Evolutionary conservation across 495 filamentous ascomycete genomes (phyloP), one percentile per base, ranked within the genome.

Genomic region (Lophium mytilinum): DNA sequence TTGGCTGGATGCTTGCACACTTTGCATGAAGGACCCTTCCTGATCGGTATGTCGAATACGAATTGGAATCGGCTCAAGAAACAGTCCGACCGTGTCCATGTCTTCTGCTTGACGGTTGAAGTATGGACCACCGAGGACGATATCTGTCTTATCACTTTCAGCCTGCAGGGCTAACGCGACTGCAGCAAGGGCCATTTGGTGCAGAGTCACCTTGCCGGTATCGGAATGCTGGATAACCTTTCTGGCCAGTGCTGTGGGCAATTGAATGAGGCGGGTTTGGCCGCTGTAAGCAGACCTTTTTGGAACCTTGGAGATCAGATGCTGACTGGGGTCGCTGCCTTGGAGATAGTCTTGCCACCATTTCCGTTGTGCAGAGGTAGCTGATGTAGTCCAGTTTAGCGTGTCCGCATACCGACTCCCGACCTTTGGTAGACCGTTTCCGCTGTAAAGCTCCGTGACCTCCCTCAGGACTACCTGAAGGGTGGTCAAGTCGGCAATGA

Each of bases 11-110:
- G 9, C 14, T 34, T 64, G 52, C 9, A 68, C 63, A 1, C 49
- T 9, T 12, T 60, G 37, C 24, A 66, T 37, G 21, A 55, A 66
- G 0, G 57, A 49, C 48, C 42, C 10, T 14, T 42, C 14, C 11
- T 24, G 17, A 24, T 14, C 18, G 53, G 30, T 41, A 11, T 37
- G 55, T 39, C 35, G 24, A 45, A 73, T 60, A 7, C 71, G 67
- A 12, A 73, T 57, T 0, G 71, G 69, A 1, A 73, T 43, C 1
- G 66, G 68, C 42, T 72, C 67, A 4, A 73, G 65, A 50, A 72
- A 73, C 0, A 72, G 60, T 1, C 69, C 70, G 33, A 71, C 57
- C 10, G 51, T 59, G 7, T 64, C 49, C 9, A 68, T 41, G 51
- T 72, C 69, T n/a, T 60, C 55, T 36, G 53, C 50, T 9, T 46